phyloP scores from a whole-genome alignment of 495 filamentous ascomycete species.

The Patellaria atrata region DNA sequence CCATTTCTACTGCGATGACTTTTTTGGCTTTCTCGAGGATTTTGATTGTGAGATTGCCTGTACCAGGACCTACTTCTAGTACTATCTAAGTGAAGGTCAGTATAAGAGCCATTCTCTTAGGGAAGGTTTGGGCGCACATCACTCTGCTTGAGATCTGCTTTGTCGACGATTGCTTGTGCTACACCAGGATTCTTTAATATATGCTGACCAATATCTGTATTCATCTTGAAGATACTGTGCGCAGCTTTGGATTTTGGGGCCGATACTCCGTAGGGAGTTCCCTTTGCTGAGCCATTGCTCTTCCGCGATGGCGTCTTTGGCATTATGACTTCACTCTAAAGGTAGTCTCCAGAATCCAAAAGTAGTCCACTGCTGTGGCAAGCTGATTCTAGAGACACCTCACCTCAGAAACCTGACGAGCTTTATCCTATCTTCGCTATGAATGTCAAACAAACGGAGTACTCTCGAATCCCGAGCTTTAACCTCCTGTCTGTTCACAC shows the following conservation, averaged over 20 bases:
- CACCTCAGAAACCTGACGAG: no score
- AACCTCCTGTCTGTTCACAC: no score
- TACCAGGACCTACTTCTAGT: constrained; percentile 63
- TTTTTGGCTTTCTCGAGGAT: constrained; percentile 79
- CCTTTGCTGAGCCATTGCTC: constrained; percentile 34
- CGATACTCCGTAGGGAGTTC: constrained; percentile 44
- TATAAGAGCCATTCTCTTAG: not conserved
- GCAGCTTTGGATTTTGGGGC: constrained; percentile 36
- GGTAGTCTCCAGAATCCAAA: no score
- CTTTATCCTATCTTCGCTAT: no score
- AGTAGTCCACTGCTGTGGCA: no score
- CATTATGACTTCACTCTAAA: no score
- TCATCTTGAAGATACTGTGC: constrained; percentile 82
- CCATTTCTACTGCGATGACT: constrained; percentile 79
- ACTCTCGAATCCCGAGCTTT: no score
- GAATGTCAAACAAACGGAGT: no score
- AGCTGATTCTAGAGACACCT: no score
- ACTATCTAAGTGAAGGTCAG: constrained; percentile 36
- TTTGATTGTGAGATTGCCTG: constrained; percentile 76
- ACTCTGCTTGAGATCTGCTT: constrained; percentile 78
- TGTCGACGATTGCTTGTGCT: constrained; percentile 72
- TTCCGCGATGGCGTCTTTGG: constrained; percentile 46
- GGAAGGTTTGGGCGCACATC: constrained; percentile 41
- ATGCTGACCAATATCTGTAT: constrained; percentile 77
- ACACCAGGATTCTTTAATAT: constrained; percentile 93